Percentiles rank a stretch among this genome's conserved stretches.
phyloP scores from a whole-genome alignment of 805 yeast species.

The Nakazawaea holstii region DNA sequence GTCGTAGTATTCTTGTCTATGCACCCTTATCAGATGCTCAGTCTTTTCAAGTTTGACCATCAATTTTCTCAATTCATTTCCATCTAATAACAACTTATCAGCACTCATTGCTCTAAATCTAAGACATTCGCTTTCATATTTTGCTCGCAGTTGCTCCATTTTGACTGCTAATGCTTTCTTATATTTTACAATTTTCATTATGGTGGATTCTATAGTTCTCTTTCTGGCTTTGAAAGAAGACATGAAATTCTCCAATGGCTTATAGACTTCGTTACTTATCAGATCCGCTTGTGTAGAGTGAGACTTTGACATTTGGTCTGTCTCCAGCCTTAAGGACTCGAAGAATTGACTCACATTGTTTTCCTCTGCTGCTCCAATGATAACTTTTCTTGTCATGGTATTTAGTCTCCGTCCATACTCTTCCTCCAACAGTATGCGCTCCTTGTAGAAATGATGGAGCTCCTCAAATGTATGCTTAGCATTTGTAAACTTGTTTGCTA shows the following conservation, averaged over 20 bases:
- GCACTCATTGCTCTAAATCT: conserved; percentile 56
- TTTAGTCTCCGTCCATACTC: conserved; percentile 59
- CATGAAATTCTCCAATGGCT: conserved; percentile 49
- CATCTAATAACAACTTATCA: conserved; percentile 63
- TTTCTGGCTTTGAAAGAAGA: conserved; percentile 46
- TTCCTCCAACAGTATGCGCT: conserved; percentile 59
- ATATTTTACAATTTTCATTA: conserved; percentile 48
- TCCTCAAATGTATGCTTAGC: conserved; percentile 55
- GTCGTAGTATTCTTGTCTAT: conserved; percentile 53
- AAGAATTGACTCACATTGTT: conserved; percentile 58
- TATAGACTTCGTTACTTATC: conserved; percentile 42
- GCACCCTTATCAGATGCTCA: conserved; percentile 32
- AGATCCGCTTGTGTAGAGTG: conserved; percentile 49
- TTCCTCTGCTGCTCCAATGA: conserved; percentile 49
- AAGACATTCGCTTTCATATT: conserved; percentile 53
- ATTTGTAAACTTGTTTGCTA: conserved; percentile 52
- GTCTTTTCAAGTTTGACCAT: conserved; percentile 50
- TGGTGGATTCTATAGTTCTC: conserved; percentile 50
- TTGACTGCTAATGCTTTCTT: conserved; percentile 32
- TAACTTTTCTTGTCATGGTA: conserved; percentile 39
- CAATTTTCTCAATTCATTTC: conserved; percentile 62
- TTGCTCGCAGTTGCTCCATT: conserved; percentile 33
- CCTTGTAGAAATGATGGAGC: conserved; percentile 43
- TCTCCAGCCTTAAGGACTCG: conserved; percentile 53
- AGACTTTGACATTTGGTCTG: conserved; percentile 50